Base-by-base conservation (phyloP, 768 basidiomycete species). In the Strobilomyces echinocephalus region DNA sequence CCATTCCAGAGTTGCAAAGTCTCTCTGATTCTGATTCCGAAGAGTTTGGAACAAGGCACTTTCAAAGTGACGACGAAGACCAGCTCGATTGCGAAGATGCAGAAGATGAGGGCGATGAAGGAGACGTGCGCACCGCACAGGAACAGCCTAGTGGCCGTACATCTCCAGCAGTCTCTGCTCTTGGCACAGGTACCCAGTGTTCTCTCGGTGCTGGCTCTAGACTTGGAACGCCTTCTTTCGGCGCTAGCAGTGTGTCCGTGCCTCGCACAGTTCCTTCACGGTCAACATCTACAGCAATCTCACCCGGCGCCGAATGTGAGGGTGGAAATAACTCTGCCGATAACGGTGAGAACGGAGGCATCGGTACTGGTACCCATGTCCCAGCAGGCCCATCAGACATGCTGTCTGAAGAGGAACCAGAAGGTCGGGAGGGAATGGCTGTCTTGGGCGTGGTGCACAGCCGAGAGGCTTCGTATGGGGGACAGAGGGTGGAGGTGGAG, bases 1-100 rank as follows among this genome's bases (percentile, higher is more conserved):
- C 44, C 30, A 53, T 66, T 18, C 65, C 65, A 8, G 69, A 70
- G 18, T 35, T 67, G 24, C 63, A 57, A 16, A 63, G 58, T 54
- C 48, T 58, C 31, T 60, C 59, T 36, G 61, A 58, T 54, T 68
- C 61, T 3, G 59, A 60, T 39, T 73, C 72, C 10, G 74, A 65
- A 33, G 61, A 59, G n/a, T 57, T 55, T 38, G 65, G 49, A 11
- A 36, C 50, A 14, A 36, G 54, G 28, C 54, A 28, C 30, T 52
- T 41, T 18, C 57, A 58, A 46, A 65, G 57, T 31, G 65, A 56
- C 34, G 58, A 63, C 44, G 63, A 61, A 46, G 66, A 61, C 31
- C 62, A 65, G 8, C 64, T 70, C 12, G 54, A 69, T 36, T 60
- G 59, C 40, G 72, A 67, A 9, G 66, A 66, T n/a, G 3, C 18